Conservation (phyloP, 441 rosid genomes). For the Rhodomyrtus psidioides region DNA sequence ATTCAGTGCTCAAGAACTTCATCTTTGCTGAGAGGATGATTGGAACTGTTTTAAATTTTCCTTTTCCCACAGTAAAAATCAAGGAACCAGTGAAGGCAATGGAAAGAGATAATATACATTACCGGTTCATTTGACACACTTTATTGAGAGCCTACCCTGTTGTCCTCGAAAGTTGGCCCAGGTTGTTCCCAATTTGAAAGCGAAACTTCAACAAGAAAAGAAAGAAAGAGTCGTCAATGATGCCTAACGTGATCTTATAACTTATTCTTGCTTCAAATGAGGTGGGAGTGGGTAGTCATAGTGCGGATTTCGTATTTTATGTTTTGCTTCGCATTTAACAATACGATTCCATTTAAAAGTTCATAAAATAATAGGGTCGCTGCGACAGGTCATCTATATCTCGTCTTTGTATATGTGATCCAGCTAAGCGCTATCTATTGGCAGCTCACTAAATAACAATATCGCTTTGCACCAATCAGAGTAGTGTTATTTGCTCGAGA, state of each 20-base stretch:
- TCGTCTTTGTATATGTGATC: background rate
- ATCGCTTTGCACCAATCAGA: background rate
- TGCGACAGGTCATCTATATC: rapidly evolving
- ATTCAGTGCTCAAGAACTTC: background rate
- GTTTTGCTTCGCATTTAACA: background rate
- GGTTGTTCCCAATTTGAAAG: background rate
- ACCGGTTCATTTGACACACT: background rate
- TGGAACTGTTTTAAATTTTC: background rate
- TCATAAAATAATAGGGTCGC: background rate
- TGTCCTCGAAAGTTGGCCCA: background rate
- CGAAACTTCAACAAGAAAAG: background rate
- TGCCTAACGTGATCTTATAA: background rate
- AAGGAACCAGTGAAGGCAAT: background rate
- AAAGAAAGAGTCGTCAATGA: background rate
- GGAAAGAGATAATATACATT: background rate
- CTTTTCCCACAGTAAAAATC: background rate
- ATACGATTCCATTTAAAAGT: background rate
- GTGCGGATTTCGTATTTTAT: background rate
- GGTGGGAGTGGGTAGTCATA: background rate
- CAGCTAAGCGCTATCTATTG: background rate
- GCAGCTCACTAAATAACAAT: background rate
- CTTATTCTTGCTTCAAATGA: background rate
- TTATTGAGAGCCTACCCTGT: background rate
- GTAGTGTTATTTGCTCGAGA: background rate
- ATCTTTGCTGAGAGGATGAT: background rate